A percentile compares a stretch with the other conserved stretches of the same genome.
Conservation (phyloP, 768 basidiomycete species). For the Leccinum pellstonianum region DNA sequence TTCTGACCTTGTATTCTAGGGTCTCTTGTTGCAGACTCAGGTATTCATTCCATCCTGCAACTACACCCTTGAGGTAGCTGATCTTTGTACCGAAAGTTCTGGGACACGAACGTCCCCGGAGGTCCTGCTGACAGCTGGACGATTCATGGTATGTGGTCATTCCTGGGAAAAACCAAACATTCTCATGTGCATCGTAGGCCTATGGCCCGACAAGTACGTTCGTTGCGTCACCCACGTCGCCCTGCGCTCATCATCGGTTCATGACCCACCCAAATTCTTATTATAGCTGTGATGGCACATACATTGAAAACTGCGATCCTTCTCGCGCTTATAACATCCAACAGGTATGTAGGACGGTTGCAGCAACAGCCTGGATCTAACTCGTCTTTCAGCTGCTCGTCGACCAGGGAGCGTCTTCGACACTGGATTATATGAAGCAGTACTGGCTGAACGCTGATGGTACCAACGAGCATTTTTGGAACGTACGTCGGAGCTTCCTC, state of each 20-base stretch:
- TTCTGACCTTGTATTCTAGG: constrained; percentile 36
- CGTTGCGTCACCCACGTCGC: background rate
- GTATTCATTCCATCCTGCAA: constrained; percentile 17
- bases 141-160: constrained; percentile 55
- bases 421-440: constrained; percentile 58
- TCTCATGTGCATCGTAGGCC: constrained; percentile 38
- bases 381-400: constrained; percentile 46
- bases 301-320: constrained; percentile 36
- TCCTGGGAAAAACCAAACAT: background rate
- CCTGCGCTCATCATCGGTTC: background rate
- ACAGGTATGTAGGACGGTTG: constrained; percentile 29
- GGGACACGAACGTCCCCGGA: constrained; percentile 64
- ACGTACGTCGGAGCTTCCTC: constrained; percentile 39
- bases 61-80: background rate
- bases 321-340: constrained; percentile 46
- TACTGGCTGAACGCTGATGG: constrained; percentile 66
- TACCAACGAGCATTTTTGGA: constrained; percentile 66
- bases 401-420: constrained; percentile 53
- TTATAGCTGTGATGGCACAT: constrained; percentile 53
- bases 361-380: background rate
- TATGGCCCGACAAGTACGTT: constrained; percentile 65
- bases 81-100: constrained; percentile 48
- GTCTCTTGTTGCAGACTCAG: constrained; percentile 58
- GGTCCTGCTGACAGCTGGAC: constrained; percentile 73
- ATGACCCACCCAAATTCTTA: background rate